Evolutionary conservation across 306 rosid species (phyloP), one percentile per base, ranked within the genome.

Genomic region (Canavalia ensiformis): DNA sequence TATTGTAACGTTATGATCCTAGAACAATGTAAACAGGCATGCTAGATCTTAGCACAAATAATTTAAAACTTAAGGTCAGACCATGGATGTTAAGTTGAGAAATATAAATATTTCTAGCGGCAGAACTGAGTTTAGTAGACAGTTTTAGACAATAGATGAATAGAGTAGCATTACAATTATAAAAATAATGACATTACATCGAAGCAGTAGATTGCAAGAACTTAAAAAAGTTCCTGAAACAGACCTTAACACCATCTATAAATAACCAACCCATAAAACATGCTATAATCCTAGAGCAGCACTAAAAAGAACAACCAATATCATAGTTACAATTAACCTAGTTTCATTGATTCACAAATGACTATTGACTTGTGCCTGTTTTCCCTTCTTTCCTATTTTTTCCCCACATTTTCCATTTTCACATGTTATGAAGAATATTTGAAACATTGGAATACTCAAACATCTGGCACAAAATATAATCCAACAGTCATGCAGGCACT

Each of bases 101-200:
- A 76, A 57, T 64, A 51, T 28, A 75, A 68, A 81, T 44, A 39
- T 67, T 84, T 83, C 50, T 29, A 47, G 66, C 28, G 64, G 72
- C 72, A 83, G 71, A 79, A 49, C 64, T 56, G 73, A 47, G 49
- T 68, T 51, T 81, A 31, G 29, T 54, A 60, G 44, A 63, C 54
- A 13, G 54, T 60, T 72, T 80, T 31, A 30, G 72, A 42, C 6
- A 64, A 46, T 34, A 75, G 60, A 60, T 60, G 35, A 75, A 68
- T 49, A 51, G 62, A 46, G 51, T 85, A 57, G 33, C 13, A 55
- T 52, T 63, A 54, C 56, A 51, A 45, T 68, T 46, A 63, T 73
- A 30, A 62, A 72, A 49, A 30, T 73, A 73, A 72, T 41, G 67
- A 49, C 58, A 69, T 57, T 74, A 67, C 65, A 47, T 30, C 51